A percentile compares a stretch with the other conserved stretches of the same genome.
phyloP scores from a whole-genome alignment of 192 early-diverging fungal genomes.

The Podila epigama region DNA sequence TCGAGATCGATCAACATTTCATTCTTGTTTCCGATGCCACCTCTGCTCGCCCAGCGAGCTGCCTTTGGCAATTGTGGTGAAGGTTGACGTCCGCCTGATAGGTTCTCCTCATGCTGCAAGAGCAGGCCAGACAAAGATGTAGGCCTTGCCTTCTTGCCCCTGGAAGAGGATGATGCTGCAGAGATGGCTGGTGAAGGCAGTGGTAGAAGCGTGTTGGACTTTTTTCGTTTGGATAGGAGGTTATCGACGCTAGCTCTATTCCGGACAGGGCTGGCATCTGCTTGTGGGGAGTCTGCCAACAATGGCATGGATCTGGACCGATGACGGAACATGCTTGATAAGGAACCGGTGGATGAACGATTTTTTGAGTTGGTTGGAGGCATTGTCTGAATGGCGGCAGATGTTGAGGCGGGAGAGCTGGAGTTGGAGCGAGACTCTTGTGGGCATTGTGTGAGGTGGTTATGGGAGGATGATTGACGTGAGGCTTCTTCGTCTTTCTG shows the following conservation, averaged over 20 bases:
- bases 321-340: slow-evolving; percentile 6
- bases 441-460: neutral
- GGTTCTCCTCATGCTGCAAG: slow-evolving; percentile 10
- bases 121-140: slow-evolving; percentile 17
- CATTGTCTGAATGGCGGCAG: neutral
- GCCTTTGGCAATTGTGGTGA: slow-evolving; percentile 7
- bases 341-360: neutral
- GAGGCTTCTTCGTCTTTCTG: neutral
- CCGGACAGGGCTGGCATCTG: neutral
- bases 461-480: neutral
- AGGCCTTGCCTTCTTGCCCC: slow-evolving; percentile 5
- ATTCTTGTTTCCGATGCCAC: slow-evolving; percentile 22
- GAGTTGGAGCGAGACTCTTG: neutral
- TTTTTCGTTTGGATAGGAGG: neutral
- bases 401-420: neutral
- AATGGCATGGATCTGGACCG: slow-evolving; percentile 15
- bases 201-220: neutral
- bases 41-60: slow-evolving; percentile 16
- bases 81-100: neutral
- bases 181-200: neutral
- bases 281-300: neutral
- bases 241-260: neutral
- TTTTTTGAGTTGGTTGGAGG: neutral
- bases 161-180: neutral
- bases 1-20: slow-evolving; percentile 50